Base-by-base conservation (phyloP, 2,329 filamentous ascomycete species). In the Simplicillium aogashimaense region DNA sequence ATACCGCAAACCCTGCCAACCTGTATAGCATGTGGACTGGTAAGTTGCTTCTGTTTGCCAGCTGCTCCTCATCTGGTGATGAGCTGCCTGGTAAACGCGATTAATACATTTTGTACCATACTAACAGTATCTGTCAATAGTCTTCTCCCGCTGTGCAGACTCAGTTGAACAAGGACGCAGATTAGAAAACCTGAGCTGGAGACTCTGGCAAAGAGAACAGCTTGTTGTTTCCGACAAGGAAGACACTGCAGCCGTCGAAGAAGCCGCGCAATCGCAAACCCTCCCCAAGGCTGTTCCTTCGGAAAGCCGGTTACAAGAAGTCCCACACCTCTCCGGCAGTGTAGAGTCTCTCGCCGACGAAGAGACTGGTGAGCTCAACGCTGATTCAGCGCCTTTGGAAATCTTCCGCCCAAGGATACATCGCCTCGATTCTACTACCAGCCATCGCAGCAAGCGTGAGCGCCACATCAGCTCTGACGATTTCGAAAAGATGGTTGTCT, bases 21-120 rank as follows among this genome's bases (percentile, higher is more conserved):
- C 78, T 97, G 38, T 94, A 92, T 66, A 89, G 86, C 69, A 94
- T 97, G 78, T 95, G 89, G 88, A 90, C 87, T 61, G 86, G 88
- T 94, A 66, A 76, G 85, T 73, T 17, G 8, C 35, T 11, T 29
- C 20, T 7, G 5, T 12, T 33, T 16, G 11, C 15, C 20, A 30
- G 14, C 15, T 10, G n/a, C 48, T 44, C 35, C 13, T 36, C 30
- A 25, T 13, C 9, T 25, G 20, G 11, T 35, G 36, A 20, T 7
- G 9, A 17, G n/a, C 41, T 25, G 9, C 18, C 12, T 12, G 35
- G 34, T 18, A 9, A 13, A 30, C 39, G 40, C 35, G 12, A 32
- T 37, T 44, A 31, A 39, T 35, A n/a, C 40, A 37, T 17, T 42
- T 36, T 34, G 33, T 40, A 43, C 40, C 38, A 50, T 46, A 49